Evolutionary conservation across 225 moss, liverwort and hornwort species (phyloP), one percentile per base, ranked within the genome.

Genomic region (Pseudisothecium myosuroides): DNA sequence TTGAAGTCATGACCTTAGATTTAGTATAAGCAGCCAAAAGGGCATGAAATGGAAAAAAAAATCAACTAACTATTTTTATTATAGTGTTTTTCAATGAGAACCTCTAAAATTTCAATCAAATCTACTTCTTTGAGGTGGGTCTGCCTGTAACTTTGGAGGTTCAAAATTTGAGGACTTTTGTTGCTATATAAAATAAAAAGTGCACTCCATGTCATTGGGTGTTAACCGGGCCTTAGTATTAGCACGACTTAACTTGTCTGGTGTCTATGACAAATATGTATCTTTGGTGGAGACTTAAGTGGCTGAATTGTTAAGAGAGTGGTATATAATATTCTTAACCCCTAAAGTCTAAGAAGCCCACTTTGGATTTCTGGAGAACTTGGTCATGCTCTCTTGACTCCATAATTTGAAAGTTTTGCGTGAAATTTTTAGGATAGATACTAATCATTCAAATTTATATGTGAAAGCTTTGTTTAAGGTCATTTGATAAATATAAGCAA

Each of bases 61-160:
- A n/a, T n/a, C n/a, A n/a, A n/a, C n/a, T n/a, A n/a, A n/a, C n/a
- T n/a, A n/a, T n/a, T n/a, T 17, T 28, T 28, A 28, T 34, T 11
- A 7, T 31, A 47, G 1, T 1, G 0, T 6, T 74, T 29, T 73
- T 74, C 0, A 18, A 0, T 8, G 7, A 47, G 2, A 11, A 11
- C 11, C 1, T 6, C 0, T 3, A 8, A 0, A 31, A 31, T 19
- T 11, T 12, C 11, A 45, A 28, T 67, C 1, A 37, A 3, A 20
- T 2, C 19, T 6, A 36, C n/a, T n/a, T n/a, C n/a, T n/a, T n/a
- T n/a, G n/a, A n/a, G n/a, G 10, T 22, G 12, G 21, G 12, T 12
- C 12, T 68, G 0, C 11, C 6, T 68, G 22, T 22, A 22, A n/a
- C 11, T 12, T 0, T 1, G 0, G 7, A 4, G 29, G 17, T 6